Base-by-base conservation (phyloP, 331 rosid species). In the Spiraea crenata region DNA sequence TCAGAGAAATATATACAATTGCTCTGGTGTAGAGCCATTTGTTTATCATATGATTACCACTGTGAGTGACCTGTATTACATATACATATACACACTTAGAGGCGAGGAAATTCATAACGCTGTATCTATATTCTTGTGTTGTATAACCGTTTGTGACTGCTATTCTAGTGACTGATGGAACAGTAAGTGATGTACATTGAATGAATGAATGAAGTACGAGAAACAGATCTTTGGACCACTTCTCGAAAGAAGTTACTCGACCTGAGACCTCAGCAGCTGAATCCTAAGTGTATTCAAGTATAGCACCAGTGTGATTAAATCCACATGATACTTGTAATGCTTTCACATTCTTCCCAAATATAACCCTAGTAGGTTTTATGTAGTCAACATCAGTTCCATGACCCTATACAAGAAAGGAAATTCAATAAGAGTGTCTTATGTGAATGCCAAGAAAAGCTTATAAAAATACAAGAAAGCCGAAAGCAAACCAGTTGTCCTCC, bases 231-330 rank as follows among this genome's bases (percentile, higher is more conserved):
- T 37, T 45, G 57, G 48, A 63, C 70, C 47, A 34, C 15, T 55
- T 19, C 3, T 55, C 60, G 11, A 4, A 12, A 68, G 35, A 25
- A 44, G 12, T 3, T 11, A 15, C 35, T 6, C 3, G n/a, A 59
- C 9, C 67, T n/a, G 55, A 57, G 14, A 57, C 19, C 5, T 8
- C 39, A 45, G 58, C 61, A 16, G 38, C 82, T 45, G 70, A 73
- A 78, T 76, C 68, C 84, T 75, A 88, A 17, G 66, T 41, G 80
- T 84, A 82, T 73, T 87, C 96, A 56, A 93, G 77, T 76, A 93
- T 79, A 65, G 93, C 96, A 74, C 92, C 97, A n/a, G 93, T 93
- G 82, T 93, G 98, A 82, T 93, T 93, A 93, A 93, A 93, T 54
- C 98, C 98, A 12, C 97, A 87, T 11, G 97, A 93, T 73, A 90